Evolutionary conservation across 257 asterid genomes (phyloP).

Genomic region (Petrea volubilis): DNA sequence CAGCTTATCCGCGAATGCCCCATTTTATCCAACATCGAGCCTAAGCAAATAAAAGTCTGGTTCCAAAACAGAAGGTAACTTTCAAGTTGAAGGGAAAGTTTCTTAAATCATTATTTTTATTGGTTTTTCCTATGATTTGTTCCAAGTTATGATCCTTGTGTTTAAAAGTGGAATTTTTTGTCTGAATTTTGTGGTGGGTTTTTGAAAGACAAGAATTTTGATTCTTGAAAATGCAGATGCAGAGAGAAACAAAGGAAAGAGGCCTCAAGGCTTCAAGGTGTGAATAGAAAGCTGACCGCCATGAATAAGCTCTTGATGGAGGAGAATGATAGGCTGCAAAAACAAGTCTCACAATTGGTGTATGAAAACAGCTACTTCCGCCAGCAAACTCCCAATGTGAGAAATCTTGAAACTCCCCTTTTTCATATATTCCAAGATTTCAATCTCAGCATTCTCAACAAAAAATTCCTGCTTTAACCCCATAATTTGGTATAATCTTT

Average conservation of each 20-base stretch:
- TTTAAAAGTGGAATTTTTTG: not conserved
- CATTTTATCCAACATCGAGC: conserved; percentile 79
- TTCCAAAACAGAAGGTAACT: conserved; percentile 83
- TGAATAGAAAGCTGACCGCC: conserved; percentile 85
- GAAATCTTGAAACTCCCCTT: not conserved
- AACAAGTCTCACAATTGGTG: conserved; percentile 85
- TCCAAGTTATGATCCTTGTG: not conserved
- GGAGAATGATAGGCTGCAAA: conserved; percentile 88
- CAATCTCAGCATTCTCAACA: not conserved
- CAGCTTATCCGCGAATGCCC: conserved; percentile 91
- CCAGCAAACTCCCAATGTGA: conserved; percentile 63
- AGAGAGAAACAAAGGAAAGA: conserved; percentile 93
- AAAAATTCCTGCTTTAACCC: conserved; percentile 7
- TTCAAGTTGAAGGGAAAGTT: not conserved
- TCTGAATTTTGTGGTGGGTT: not conserved
- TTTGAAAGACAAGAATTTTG: not conserved
- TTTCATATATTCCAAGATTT: not conserved
- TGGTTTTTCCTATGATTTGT: too few species aligned
- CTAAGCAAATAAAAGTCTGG: conserved; percentile 95
- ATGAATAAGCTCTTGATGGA: conserved; percentile 93
- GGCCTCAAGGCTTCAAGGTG: conserved; percentile 84
- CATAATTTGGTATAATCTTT: conserved; percentile 13
- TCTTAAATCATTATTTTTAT: not conserved
- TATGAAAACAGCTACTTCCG: conserved; percentile 82
- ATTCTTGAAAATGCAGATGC: conserved; percentile 55